Percentiles rank a stretch among this genome's conserved stretches.
phyloP scores from a whole-genome alignment of 2,329 filamentous ascomycete genomes.

The Fusarium burgessii region DNA sequence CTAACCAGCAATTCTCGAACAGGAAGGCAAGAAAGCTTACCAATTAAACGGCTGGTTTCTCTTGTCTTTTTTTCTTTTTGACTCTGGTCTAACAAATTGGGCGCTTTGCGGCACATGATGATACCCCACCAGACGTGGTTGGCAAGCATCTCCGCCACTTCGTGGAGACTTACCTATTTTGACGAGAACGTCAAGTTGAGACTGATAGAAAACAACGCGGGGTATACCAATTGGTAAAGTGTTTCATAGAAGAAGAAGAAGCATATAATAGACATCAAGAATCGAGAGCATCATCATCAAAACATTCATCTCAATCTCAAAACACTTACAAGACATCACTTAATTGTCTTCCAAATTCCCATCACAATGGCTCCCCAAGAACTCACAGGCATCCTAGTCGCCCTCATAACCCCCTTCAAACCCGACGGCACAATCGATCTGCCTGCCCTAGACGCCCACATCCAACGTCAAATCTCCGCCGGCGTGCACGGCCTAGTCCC shows the following conservation, averaged over 20 bases:
- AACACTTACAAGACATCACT: background rate
- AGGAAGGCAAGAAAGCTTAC: constrained; percentile 1
- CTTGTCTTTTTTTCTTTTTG: background rate
- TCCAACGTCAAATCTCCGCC: constrained; percentile 58
- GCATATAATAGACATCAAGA: constrained; percentile 26
- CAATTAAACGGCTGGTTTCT: background rate
- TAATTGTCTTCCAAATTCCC: background rate
- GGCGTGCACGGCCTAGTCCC: constrained; percentile 64
- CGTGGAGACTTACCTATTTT: constrained; percentile 44
- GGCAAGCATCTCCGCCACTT: constrained; percentile 22
- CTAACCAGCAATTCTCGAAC: background rate
- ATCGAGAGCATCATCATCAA: background rate
- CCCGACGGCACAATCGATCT: constrained; percentile 57
- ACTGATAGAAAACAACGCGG: constrained; percentile 25
- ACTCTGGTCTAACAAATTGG: background rate
- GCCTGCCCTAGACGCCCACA: constrained; percentile 51
- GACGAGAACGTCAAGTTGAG: background rate
- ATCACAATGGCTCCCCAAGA: constrained; percentile 40
- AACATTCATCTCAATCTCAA: background rate
- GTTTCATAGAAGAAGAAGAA: background rate
- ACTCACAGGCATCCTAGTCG: constrained; percentile 60
- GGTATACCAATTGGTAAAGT: constrained; percentile 18
- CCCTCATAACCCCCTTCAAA: constrained; percentile 61
- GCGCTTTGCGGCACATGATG: background rate
- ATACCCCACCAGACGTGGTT: background rate